Conservation (phyloP, 2,329 filamentous ascomycete genomes). For the Knoxdaviesia capensis region DNA sequence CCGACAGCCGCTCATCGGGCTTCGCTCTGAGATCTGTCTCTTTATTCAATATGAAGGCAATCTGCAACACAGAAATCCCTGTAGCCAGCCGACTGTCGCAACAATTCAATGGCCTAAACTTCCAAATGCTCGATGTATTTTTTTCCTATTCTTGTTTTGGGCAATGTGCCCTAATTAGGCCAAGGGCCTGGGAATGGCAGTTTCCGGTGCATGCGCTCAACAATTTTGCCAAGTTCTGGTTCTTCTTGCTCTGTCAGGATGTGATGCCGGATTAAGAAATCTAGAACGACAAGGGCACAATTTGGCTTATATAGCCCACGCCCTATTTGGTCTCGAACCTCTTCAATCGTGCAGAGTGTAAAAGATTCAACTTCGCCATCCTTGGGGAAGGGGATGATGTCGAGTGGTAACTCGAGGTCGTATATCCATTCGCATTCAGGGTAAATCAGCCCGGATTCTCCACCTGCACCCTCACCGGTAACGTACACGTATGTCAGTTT, state of each 20-base stretch:
- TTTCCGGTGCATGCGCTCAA: conserved; percentile 52
- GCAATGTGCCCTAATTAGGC: neutral
- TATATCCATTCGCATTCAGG: conserved; percentile 87
- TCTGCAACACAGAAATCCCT: too few species aligned
- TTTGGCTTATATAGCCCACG: conserved; percentile 80
- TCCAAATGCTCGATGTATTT: neutral
- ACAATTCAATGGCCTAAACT: neutral
- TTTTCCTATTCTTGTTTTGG: conserved; percentile 3
- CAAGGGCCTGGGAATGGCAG: conserved; percentile 62
- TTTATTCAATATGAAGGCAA: too few species aligned
- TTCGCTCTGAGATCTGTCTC: too few species aligned
- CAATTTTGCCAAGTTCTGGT: conserved; percentile 56
- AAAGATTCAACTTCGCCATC: conserved; percentile 86
- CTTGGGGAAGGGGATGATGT: conserved; percentile 51
- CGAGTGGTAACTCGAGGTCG: conserved; percentile 56
- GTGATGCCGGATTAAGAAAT: conserved; percentile 78
- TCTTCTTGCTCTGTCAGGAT: conserved; percentile 66
- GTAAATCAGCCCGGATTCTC: conserved; percentile 65
- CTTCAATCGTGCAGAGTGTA: conserved; percentile 53
- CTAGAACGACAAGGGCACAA: conserved; percentile 63
- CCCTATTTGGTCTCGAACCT: conserved; percentile 50
- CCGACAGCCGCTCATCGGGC: too few species aligned
- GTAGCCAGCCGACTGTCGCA: too few species aligned
- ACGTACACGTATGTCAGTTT: conserved; percentile 74
- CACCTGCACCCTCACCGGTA: conserved; percentile 53